Base-by-base conservation (phyloP, 2,329 filamentous ascomycete genomes). In the Curvularia eragrostidis region DNA sequence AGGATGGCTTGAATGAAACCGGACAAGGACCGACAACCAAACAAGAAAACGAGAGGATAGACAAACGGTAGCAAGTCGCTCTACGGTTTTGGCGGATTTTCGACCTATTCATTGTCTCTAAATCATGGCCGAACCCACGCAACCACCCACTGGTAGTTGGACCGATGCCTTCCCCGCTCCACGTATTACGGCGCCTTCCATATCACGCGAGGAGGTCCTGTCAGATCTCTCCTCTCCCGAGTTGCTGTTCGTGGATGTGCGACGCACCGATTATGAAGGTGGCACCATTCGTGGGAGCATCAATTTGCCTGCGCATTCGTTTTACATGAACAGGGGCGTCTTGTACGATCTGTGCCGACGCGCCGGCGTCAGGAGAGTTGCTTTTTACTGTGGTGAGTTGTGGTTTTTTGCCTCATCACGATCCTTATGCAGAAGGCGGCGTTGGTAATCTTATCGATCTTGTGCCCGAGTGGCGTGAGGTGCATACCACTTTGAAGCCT, bases 231-330 rank as follows among this genome's bases (percentile, higher is more conserved):
- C 72, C 63, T 81, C 68, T 64, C 74, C 60, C 63, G 63, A 69
- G 38, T 65, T 80, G 51, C 76, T 81, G 39, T 67, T 80, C 48
- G 70, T 81, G 12, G 79, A 82, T 61, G 77, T 81, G 30, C 77
- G 80, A 21, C 72, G 80, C 38, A 81, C 75, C n/a, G 80, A 82
- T 65, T 82, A 79, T 59, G 77, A 79, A 52, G 80, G 80, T 34
- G 80, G 80, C 13, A 67, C 73, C 5, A 79, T 82, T 47, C 70
- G 74, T 23, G 79, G 79, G n/a, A 79, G 77, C 62, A 64, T 82
- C 30, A 82, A 82, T 57, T 70, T 82, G 39, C 80, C 80, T n/a
- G 80, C 80, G 0, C 79, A 82, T 48, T 76, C 75, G 39, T 81
- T 82, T 69, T 81, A 77, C 66, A 72, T 76, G 75, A 81, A 81